These are phyloP conservation scores for Rhizophagus sp. DNA, from an alignment of 192 early-diverging fungal genomes.

Conservation along the genomic window DNA sequence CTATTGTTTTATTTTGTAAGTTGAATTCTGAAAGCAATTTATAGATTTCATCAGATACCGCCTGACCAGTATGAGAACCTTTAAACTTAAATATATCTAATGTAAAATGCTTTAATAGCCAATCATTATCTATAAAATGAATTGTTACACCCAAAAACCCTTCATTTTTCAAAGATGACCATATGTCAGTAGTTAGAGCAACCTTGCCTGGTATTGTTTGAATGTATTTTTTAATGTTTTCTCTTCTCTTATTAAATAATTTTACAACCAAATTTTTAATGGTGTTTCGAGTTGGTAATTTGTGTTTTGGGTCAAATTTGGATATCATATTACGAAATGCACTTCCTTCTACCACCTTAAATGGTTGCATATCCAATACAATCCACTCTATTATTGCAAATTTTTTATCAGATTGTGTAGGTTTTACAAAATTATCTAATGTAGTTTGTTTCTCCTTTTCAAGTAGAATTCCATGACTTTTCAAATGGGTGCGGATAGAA, in stretches of 20 bases:
- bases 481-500: too few relatives aligned
- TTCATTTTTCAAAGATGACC: not conserved
- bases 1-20: not conserved
- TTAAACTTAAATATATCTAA: conserved; percentile 15
- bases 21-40: not conserved
- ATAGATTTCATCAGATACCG: not conserved
- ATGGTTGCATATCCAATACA: not conserved
- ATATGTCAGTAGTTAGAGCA: not conserved
- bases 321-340: not conserved
- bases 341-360: not conserved
- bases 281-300: not conserved
- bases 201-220: not conserved
- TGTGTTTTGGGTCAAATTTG: not conserved
- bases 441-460: too few relatives aligned
- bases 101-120: not conserved
- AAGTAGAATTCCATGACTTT: too few relatives aligned
- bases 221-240: not conserved
- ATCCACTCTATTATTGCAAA: not conserved
- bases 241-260: not conserved
- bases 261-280: not conserved
- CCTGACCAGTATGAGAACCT: not conserved
- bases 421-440: too few relatives aligned
- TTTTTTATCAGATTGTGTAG: not conserved
- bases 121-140: conserved; percentile 13
- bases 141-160: not conserved